Evolutionary conservation across 2,329 filamentous ascomycete genomes (phyloP), one percentile per base, ranked within the genome.

Genomic region (Verticillium alfalfae): DNA sequence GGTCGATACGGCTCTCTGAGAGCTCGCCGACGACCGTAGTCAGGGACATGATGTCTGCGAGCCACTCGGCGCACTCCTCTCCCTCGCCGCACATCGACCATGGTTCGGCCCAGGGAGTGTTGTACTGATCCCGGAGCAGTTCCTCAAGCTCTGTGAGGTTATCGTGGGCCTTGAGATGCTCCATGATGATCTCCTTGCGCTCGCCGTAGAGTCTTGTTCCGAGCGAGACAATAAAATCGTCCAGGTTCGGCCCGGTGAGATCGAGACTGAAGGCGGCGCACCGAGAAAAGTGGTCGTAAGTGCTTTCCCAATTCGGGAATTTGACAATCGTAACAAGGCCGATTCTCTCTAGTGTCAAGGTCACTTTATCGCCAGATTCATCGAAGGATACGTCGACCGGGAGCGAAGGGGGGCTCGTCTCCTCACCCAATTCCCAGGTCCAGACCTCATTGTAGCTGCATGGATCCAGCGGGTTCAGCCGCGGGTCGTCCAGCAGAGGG

Each of bases 161-260:
- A 36, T 52, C 58, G 57, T 41, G 34, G 36, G 16, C 18, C 7
- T 41, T 34, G 37, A 57, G 13, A 34, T 31, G 60, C 55, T 56
- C 58, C 58, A 58, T 45, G 37, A 36, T 55, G 41, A 41, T 34
- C 58, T 45, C 26, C 45, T 49, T 39, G 59, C 8, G 54, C 49
- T 59, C 22, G 55, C 56, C 37, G 34, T 41, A 56, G 45, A 60
- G 31, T 56, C 45, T 61, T 61, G 34, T n/a, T 49, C 37, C 45
- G 45, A 52, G 45, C 45, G 45, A 52, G 10, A 18, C 22, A 18
- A 52, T 18, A 26, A 52, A 52, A 18, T 52, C 18, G 6, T 52
- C 45, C 45, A 52, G 7, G 45, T 52, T 52, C 45, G 45, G 45
- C 45, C 45, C 45, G 45, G 45, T 52, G 22, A 52, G 45, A 26